phyloP scores from a whole-genome alignment of 2,329 filamentous ascomycete genomes.

The Byssochlamys sp. region DNA sequence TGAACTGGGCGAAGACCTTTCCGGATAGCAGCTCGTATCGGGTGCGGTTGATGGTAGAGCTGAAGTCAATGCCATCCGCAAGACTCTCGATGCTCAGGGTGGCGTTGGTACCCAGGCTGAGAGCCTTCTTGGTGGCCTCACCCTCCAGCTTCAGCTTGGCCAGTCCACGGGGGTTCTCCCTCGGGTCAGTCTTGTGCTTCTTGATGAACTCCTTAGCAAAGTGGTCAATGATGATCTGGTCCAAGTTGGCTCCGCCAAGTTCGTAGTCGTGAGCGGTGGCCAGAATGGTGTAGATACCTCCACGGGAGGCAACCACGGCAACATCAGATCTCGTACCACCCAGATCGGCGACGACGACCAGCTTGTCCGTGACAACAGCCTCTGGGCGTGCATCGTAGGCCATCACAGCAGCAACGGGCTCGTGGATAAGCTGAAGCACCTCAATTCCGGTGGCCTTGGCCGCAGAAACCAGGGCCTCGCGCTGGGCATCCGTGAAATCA shows the following conservation, averaged over 20 bases:
- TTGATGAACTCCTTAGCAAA: slow-evolving; percentile 98
- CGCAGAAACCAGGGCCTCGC: slow-evolving; percentile 65
- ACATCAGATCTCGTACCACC: slow-evolving; percentile 89
- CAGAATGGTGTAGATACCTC: slow-evolving; percentile 91
- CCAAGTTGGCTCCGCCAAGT: slow-evolving; percentile 72
- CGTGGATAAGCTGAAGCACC: slow-evolving; percentile 82
- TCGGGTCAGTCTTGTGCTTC: slow-evolving; percentile 84
- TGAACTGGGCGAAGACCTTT: slow-evolving; percentile 83
- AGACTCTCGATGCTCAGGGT: slow-evolving; percentile 89
- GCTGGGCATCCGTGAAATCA: slow-evolving; percentile 82
- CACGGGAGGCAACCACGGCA: slow-evolving; percentile 77
- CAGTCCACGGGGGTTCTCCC: slow-evolving; percentile 67
- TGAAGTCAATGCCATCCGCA: slow-evolving; percentile 80
- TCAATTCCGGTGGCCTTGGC: slow-evolving; percentile 75
- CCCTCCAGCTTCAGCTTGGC: slow-evolving; percentile 89
- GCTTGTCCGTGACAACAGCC: slow-evolving; percentile 68
- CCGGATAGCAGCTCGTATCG: slow-evolving; percentile 81
- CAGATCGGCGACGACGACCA: slow-evolving; percentile 80
- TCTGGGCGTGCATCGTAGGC: slow-evolving; percentile 84
- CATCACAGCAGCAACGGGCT: slow-evolving; percentile 78
- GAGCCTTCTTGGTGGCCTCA: slow-evolving; percentile 82
- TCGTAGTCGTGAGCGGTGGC: slow-evolving; percentile 94
- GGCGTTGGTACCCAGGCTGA: slow-evolving; percentile 79
- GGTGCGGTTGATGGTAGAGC: slow-evolving; percentile 81
- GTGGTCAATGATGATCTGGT: slow-evolving; percentile 86